phyloP scores from a whole-genome alignment of 768 basidiomycete species.

The Chiua virens region DNA sequence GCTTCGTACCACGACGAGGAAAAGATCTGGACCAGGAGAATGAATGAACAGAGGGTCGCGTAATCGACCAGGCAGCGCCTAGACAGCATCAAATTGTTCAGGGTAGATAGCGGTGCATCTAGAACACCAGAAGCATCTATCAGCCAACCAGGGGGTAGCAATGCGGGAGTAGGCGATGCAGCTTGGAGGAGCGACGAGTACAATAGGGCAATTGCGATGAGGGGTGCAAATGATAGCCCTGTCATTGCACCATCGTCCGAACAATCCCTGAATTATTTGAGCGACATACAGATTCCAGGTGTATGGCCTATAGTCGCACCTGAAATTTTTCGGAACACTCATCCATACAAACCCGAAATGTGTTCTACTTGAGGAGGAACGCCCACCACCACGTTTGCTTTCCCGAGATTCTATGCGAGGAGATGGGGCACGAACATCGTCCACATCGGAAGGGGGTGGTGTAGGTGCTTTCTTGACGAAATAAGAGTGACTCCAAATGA shows the following conservation, averaged over 20 bases:
- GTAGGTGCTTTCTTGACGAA: conserved; percentile 30
- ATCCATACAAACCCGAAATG: conserved; percentile 82
- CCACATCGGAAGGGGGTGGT: conserved; percentile 15
- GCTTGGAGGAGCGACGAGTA: conserved; percentile 47
- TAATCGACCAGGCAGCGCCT: conserved; percentile 78
- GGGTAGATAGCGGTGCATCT: conserved; percentile 42
- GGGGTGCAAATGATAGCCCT: conserved; percentile 79
- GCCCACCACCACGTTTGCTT: conserved; percentile 36
- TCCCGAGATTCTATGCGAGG: conserved; percentile 53
- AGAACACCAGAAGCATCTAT: conserved; percentile 73
- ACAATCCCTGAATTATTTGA: conserved; percentile 55
- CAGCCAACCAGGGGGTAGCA: conserved; percentile 66
- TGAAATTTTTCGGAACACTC: conserved; percentile 87
- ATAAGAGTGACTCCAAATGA: conserved; percentile 59
- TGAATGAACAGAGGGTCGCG: conserved; percentile 75
- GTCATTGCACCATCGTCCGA: conserved; percentile 85
- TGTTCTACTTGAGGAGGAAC: conserved; percentile 38
- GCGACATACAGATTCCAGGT: background rate
- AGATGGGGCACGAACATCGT: conserved; percentile 29
- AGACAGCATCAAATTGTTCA: conserved; percentile 60
- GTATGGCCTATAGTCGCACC: conserved; percentile 49
- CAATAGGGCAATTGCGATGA: conserved; percentile 72
- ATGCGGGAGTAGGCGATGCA: conserved; percentile 26
- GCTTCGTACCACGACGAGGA: conserved; percentile 77
- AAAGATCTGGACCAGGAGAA: conserved; percentile 75